A percentile compares a stretch with the other conserved stretches of the same genome.
Evolutionary conservation across 164 flowering plant species (phyloP).

Genomic region (Macadamia tetraphylla): DNA sequence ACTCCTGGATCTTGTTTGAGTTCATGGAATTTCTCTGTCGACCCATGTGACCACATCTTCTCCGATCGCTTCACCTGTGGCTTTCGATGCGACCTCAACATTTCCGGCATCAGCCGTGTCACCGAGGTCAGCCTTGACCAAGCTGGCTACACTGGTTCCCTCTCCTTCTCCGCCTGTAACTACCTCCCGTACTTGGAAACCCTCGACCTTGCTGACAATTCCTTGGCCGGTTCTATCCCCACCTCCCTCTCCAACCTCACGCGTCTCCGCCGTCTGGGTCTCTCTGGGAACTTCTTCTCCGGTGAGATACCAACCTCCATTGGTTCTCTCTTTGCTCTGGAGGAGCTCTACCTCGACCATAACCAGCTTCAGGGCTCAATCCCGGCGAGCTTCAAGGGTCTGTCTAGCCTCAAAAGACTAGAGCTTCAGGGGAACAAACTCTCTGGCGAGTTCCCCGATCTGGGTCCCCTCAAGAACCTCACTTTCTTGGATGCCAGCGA

Average conservation of each 20-base stretch:
- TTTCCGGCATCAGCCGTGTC: slow-evolving; percentile 41
- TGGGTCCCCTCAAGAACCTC: slow-evolving; percentile 43
- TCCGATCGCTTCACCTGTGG: slow-evolving; percentile 81
- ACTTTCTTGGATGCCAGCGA: slow-evolving; percentile 54
- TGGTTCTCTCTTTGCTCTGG: slow-evolving; percentile 41
- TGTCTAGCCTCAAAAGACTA: slow-evolving; percentile 45
- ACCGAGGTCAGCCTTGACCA: slow-evolving; percentile 81
- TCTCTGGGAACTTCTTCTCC: slow-evolving; percentile 68
- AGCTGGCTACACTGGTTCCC: slow-evolving; percentile 71
- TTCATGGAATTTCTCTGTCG: slow-evolving; percentile 80
- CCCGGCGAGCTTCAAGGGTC: slow-evolving; percentile 39
- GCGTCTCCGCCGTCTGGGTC: slow-evolving; percentile 49
- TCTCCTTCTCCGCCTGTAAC: slow-evolving; percentile 35
- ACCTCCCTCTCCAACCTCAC: slow-evolving; percentile 45
- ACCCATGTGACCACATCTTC: slow-evolving; percentile 75
- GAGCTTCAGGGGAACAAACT: slow-evolving; percentile 67
- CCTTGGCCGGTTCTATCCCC: slow-evolving; percentile 57
- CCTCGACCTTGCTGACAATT: slow-evolving; percentile 64
- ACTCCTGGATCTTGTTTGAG: slow-evolving; percentile 65
- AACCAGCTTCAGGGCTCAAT: slow-evolving; percentile 53
- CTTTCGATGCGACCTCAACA: slow-evolving; percentile 55
- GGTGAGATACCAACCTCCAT: slow-evolving; percentile 65
- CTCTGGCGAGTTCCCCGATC: slow-evolving; percentile 53
- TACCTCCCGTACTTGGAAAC: slow-evolving; percentile 50
- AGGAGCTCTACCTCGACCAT: slow-evolving; percentile 70